Percentiles rank a stretch among this genome's conserved stretches.
Conservation (phyloP, 1,284 basidiomycete species). For the Tylopilus sp. region DNA sequence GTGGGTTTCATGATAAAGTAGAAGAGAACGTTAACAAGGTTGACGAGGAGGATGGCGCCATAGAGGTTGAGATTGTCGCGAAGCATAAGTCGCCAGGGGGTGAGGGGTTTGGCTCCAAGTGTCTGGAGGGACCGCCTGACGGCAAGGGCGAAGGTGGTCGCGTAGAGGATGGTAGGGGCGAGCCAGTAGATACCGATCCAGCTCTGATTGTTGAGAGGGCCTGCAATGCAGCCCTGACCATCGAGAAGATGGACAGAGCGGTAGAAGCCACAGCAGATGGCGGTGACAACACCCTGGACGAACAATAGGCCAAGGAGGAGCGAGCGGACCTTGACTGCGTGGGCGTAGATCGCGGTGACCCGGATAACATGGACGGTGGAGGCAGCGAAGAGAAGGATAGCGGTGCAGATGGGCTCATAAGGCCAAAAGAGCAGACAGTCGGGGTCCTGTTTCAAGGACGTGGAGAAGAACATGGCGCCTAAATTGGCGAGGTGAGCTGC, state of each 20-base stretch:
- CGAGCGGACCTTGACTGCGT: slow-evolving; percentile 50
- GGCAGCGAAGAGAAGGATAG: slow-evolving; percentile 65
- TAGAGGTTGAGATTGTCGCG: slow-evolving; percentile 82
- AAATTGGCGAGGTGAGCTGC: slow-evolving; percentile 7
- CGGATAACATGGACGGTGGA: slow-evolving; percentile 41
- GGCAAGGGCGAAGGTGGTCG: slow-evolving; percentile 50
- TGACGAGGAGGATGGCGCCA: slow-evolving; percentile 70
- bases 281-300: slow-evolving; percentile 64
- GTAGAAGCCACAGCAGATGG: slow-evolving; percentile 70
- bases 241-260: slow-evolving; percentile 62
- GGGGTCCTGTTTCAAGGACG: slow-evolving; percentile 48
- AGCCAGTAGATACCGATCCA: slow-evolving; percentile 85
- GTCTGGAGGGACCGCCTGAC: slow-evolving; percentile 60
- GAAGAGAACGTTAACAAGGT: slow-evolving; percentile 75
- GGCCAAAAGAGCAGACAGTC: slow-evolving; percentile 71
- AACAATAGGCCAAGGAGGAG: slow-evolving; percentile 58
- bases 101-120: slow-evolving; percentile 53
- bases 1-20: slow-evolving; percentile 75
- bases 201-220: slow-evolving; percentile 54
- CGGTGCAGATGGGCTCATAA: slow-evolving; percentile 80
- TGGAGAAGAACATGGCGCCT: slow-evolving; percentile 81
- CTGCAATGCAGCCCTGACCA: slow-evolving; percentile 80
- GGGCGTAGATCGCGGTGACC: slow-evolving; percentile 60
- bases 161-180: slow-evolving; percentile 65
- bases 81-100: slow-evolving; percentile 78